Evolutionary conservation across 108 stramenopile species (phyloP).

Genomic region (Fistulifera solaris): DNA sequence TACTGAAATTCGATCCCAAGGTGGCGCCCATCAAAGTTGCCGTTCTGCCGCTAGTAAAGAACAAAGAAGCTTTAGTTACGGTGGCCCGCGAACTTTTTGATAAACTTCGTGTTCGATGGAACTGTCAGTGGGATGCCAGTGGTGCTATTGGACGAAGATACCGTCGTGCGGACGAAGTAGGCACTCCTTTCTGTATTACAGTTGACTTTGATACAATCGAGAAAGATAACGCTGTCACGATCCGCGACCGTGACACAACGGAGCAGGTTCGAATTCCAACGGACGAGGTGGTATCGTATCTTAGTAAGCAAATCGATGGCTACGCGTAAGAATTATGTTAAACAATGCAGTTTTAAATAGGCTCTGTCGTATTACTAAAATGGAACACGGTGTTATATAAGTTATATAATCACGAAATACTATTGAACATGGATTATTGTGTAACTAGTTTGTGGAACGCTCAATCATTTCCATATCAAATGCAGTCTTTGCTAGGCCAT

Average conservation of each 20-base stretch:
- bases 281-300: slow-evolving; percentile 77
- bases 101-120: slow-evolving; percentile 62
- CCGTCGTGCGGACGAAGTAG: slow-evolving; percentile 88
- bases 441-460: background rate
- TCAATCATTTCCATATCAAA: slow-evolving; percentile 10
- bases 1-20: slow-evolving; percentile 81
- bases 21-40: slow-evolving; percentile 94
- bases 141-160: slow-evolving; percentile 93
- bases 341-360: too few species aligned
- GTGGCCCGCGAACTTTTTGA: slow-evolving; percentile 76
- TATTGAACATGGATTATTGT: background rate
- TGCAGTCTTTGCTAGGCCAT: slow-evolving; percentile 35
- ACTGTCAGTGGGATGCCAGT: slow-evolving; percentile 75
- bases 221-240: slow-evolving; percentile 83
- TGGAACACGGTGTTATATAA: too few species aligned
- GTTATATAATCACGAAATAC: too few species aligned
- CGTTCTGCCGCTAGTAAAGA: slow-evolving; percentile 93
- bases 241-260: slow-evolving; percentile 91
- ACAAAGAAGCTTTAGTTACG: slow-evolving; percentile 78
- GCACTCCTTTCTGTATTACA: slow-evolving; percentile 95
- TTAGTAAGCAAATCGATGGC: slow-evolving; percentile 78
- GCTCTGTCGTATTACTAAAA: too few species aligned
- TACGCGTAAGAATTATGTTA: too few species aligned
- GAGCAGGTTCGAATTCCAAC: slow-evolving; percentile 87
- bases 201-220: slow-evolving; percentile 96